phyloP scores from a whole-genome alignment of 768 basidiomycete genomes.

The Mycena kentingensis region DNA sequence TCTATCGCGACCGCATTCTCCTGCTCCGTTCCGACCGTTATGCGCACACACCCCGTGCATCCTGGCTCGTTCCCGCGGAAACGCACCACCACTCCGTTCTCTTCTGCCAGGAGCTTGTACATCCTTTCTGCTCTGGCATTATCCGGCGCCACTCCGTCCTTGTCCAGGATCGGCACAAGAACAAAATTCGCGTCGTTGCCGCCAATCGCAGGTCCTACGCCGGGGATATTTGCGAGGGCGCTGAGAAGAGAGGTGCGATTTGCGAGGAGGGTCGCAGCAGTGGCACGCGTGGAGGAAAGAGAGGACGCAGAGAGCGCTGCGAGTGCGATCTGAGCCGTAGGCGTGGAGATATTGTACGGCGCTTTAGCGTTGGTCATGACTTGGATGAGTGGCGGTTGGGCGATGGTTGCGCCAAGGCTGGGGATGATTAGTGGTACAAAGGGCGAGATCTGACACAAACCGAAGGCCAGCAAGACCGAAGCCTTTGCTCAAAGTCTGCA shows the following conservation, averaged over 20 bases:
- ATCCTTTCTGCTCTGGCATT: conserved; percentile 61
- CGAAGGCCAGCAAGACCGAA: conserved; percentile 95
- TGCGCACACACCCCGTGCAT: conserved; percentile 83
- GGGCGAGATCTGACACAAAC: conserved; percentile 44
- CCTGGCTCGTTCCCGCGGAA: conserved; percentile 86
- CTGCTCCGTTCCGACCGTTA: conserved; percentile 83
- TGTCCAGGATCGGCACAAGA: conserved; percentile 70
- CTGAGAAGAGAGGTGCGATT: conserved; percentile 46
- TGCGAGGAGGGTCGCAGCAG: conserved; percentile 57
- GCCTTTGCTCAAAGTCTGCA: conserved; percentile 95
- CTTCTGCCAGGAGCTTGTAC: conserved; percentile 84
- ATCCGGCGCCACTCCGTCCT: conserved; percentile 48
- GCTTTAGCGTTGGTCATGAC: conserved; percentile 94
- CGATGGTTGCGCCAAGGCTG: conserved; percentile 88
- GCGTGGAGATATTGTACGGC: conserved; percentile 94
- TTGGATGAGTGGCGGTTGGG: conserved; percentile 88
- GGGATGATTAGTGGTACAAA: background rate
- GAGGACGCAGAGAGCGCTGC: conserved; percentile 73
- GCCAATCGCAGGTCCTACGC: conserved; percentile 72
- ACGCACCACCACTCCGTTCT: conserved; percentile 84
- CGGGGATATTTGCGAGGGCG: conserved; percentile 23
- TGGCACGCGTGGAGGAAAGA: conserved; percentile 62
- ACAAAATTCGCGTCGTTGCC: conserved; percentile 91
- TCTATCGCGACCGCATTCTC: conserved; percentile 69
- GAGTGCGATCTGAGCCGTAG: conserved; percentile 80